phyloP scores from a whole-genome alignment of 176 grass and related monocot genomes.

The Elymus sibiricus region DNA sequence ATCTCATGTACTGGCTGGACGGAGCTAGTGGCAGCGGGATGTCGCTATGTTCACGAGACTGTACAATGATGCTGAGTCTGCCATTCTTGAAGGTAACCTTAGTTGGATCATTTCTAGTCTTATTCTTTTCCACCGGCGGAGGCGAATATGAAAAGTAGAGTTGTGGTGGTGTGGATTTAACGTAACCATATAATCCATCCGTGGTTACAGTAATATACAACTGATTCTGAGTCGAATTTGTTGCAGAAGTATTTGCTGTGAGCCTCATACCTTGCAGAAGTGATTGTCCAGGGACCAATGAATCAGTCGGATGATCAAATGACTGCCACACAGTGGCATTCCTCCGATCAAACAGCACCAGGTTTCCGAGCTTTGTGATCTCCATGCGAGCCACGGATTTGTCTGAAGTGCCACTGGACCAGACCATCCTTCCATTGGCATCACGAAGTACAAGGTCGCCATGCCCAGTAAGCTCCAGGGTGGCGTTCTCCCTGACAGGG shows the following conservation, averaged over 20 bases:
- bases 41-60: slow-evolving; percentile 15
- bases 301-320: slow-evolving; percentile 36
- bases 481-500: slow-evolving; percentile 34
- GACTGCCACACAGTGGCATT: slow-evolving; percentile 43
- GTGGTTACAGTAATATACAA: slow-evolving; percentile 12
- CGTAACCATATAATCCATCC: not conserved
- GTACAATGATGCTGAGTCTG: not conserved
- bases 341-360: slow-evolving; percentile 32
- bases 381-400: not conserved
- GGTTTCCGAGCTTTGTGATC: slow-evolving; percentile 25
- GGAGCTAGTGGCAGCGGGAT: slow-evolving; percentile 10
- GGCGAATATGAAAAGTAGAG: not conserved
- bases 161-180: not conserved
- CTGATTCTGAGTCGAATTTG: slow-evolving; percentile 17
- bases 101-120: not conserved
- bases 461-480: not conserved
- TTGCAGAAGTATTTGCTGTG: not conserved
- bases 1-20: too few relatives aligned
- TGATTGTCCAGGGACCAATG: slow-evolving; percentile 22
- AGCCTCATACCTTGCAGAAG: slow-evolving; percentile 6
- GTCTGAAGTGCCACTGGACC: slow-evolving; percentile 1
- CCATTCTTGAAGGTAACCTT: slow-evolving; percentile 18
- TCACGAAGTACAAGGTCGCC: slow-evolving; percentile 21
- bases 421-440: not conserved
- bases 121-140: not conserved